These are phyloP conservation scores for Amanita inopinata DNA, from an alignment of 768 basidiomycete species.

Conservation along the genomic window DNA sequence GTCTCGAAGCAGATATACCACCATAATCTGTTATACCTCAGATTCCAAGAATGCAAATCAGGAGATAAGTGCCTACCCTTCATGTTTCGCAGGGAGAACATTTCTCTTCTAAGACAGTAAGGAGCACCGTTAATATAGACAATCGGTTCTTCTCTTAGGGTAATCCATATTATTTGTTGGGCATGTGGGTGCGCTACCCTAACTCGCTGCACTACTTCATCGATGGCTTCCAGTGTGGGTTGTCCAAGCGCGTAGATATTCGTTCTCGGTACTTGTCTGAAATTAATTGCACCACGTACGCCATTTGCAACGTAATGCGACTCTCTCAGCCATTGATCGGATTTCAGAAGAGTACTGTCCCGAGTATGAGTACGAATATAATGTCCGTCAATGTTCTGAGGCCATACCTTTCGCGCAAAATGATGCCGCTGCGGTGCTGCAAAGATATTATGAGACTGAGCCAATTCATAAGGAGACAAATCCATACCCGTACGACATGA, in stretches of 20 bases:
- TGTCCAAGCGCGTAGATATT: conserved; percentile 91
- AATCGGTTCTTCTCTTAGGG: conserved; percentile 86
- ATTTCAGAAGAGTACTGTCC: conserved; percentile 75
- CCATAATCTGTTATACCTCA: conserved; percentile 62
- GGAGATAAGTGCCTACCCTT: conserved; percentile 45
- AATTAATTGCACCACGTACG: conserved; percentile 91
- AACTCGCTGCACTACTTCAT: conserved; percentile 63
- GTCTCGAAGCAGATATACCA: conserved; percentile 82
- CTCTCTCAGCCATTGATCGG: conserved; percentile 82
- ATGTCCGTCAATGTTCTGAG: background rate
- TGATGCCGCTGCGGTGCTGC: conserved; percentile 88
- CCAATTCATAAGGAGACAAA: background rate
- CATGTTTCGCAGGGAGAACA: conserved; percentile 87
- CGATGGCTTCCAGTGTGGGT: conserved; percentile 81
- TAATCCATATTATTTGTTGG: conserved; percentile 76
- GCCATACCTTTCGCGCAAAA: conserved; percentile 74
- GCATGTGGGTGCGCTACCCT: conserved; percentile 50
- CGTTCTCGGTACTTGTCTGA: conserved; percentile 72
- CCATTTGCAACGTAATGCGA: conserved; percentile 54
- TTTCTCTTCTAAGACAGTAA: conserved; percentile 81
- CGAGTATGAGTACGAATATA: conserved; percentile 1
- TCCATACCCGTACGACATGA: conserved; percentile 75
- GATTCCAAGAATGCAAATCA: background rate
- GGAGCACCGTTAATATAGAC: conserved; percentile 90
- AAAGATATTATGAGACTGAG: conserved; percentile 3